phyloP scores from a whole-genome alignment of 352 stramenopile genomes.

The Hyaloperonospora arabidopsidis region DNA sequence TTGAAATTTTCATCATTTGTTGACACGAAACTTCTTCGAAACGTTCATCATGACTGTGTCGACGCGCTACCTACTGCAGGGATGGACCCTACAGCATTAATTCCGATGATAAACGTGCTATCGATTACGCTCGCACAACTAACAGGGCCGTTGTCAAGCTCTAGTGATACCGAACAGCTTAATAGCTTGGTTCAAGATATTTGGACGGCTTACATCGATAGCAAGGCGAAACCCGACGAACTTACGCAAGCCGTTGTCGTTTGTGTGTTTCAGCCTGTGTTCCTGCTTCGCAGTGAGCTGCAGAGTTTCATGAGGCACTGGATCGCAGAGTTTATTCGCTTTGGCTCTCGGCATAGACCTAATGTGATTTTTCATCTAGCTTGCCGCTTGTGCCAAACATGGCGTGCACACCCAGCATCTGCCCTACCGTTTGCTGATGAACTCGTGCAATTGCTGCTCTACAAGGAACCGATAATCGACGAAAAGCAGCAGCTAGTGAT shows the following conservation, averaged over 20 bases:
- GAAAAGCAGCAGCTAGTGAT: slow-evolving; percentile 44
- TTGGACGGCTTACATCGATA: slow-evolving; percentile 64
- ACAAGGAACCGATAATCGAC: slow-evolving; percentile 70
- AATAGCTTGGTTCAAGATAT: slow-evolving; percentile 45
- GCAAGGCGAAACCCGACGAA: slow-evolving; percentile 57
- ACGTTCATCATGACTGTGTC: slow-evolving; percentile 38
- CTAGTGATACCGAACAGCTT: slow-evolving; percentile 21
- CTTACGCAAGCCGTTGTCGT: slow-evolving; percentile 59
- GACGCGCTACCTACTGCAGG: slow-evolving; percentile 47
- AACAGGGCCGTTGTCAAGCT: slow-evolving; percentile 25
- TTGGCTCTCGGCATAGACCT: slow-evolving; percentile 50
- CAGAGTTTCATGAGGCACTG: slow-evolving; percentile 47
- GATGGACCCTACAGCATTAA: slow-evolving; percentile 44
- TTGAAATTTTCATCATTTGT: slow-evolving; percentile 46
- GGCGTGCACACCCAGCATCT: slow-evolving; percentile 40
- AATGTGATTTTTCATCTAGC: slow-evolving; percentile 77
- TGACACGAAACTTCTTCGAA: slow-evolving; percentile 30
- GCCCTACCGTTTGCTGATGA: slow-evolving; percentile 54
- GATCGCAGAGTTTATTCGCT: slow-evolving; percentile 44
- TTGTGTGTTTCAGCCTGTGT: slow-evolving; percentile 66
- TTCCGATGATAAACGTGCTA: slow-evolving; percentile 66
- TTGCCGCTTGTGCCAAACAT: slow-evolving; percentile 58
- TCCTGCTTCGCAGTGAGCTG: slow-evolving; percentile 32
- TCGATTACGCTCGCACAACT: slow-evolving; percentile 43
- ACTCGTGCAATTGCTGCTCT: slow-evolving; percentile 61